phyloP scores from a whole-genome alignment of 2,329 filamentous ascomycete species.

The Fonsecaea pedrosoi region DNA sequence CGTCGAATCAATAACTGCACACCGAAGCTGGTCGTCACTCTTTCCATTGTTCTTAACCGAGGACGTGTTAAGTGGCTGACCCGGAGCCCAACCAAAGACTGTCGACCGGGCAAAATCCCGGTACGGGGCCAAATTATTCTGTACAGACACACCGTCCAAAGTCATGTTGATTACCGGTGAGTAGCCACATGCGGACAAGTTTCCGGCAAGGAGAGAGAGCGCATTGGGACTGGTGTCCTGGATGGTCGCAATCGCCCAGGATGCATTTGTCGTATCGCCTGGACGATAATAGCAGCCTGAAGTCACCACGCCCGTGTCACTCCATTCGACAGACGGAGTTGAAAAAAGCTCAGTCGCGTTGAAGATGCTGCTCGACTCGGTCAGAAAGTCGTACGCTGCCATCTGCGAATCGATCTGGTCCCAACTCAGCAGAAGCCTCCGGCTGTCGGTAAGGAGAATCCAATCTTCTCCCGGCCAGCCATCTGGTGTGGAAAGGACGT shows the following conservation, averaged over 20 bases:
- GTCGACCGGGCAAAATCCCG: conserved; percentile 61
- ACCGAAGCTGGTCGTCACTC: conserved; percentile 54
- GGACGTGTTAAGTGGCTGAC: conserved; percentile 61
- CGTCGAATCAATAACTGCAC: conserved; percentile 61
- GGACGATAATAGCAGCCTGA: conserved; percentile 63
- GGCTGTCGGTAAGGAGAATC: conserved; percentile 61
- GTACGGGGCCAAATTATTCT: conserved; percentile 45
- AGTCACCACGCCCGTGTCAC: conserved; percentile 51
- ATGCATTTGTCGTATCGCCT: conserved; percentile 56
- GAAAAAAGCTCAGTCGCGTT: conserved; percentile 50
- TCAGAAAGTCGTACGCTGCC: conserved; percentile 59
- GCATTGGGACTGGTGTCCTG: conserved; percentile 37
- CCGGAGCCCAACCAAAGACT: conserved; percentile 67
- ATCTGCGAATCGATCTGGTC: conserved; percentile 66
- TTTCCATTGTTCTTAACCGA: conserved; percentile 33
- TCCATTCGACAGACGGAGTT: conserved; percentile 32
- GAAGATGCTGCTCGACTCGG: conserved; percentile 62
- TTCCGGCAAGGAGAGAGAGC: conserved; percentile 47
- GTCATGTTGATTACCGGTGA: conserved; percentile 65
- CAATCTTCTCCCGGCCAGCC: conserved; percentile 70
- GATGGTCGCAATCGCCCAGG: conserved; percentile 56
- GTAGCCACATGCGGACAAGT: conserved; percentile 64
- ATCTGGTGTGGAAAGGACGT: conserved; percentile 54
- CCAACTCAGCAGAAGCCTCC: conserved; percentile 62
- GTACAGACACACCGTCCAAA: conserved; percentile 49